Evolutionary conservation across 192 early-diverging fungal genomes (phyloP).

Genomic region (Paraglomus occultum): DNA sequence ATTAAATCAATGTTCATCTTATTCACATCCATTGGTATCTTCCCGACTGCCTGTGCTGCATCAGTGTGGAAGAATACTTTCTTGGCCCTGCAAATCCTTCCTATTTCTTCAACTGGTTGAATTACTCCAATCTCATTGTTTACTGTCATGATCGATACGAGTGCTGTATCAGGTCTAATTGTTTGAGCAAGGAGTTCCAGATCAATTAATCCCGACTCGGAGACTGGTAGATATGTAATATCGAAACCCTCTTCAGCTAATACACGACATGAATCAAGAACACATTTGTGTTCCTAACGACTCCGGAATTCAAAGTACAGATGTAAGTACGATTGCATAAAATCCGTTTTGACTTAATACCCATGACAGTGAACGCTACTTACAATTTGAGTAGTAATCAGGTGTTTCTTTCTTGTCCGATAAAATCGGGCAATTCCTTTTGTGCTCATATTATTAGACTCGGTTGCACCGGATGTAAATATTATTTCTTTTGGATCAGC

Average conservation of each 20-base stretch:
- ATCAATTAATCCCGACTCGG: conserved; percentile 79
- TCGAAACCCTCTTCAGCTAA: conserved; percentile 94
- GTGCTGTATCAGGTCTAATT: conserved; percentile 84
- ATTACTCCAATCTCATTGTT: conserved; percentile 99
- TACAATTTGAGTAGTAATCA: conserved; percentile 93
- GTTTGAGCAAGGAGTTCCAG: conserved; percentile 76
- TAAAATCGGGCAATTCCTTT: conserved; percentile 97
- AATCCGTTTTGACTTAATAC: not conserved
- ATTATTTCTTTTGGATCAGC: conserved; percentile 96
- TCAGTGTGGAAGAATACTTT: conserved; percentile 98
- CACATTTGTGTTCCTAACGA: conserved; percentile 93
- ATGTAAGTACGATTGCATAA: not conserved
- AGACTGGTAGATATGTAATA: conserved; percentile 91
- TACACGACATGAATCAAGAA: conserved; percentile 94
- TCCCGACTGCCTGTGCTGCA: conserved; percentile 94
- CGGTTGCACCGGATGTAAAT: conserved; percentile 95
- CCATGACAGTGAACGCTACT: not conserved
- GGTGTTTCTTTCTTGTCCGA: conserved; percentile 89
- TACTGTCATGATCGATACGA: conserved; percentile 96
- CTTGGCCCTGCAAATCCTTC: conserved; percentile 76
- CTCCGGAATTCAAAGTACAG: not conserved
- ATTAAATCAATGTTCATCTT: conserved; percentile 92
- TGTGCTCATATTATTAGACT: conserved; percentile 92
- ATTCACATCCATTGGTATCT: conserved; percentile 91
- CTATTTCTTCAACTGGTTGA: conserved; percentile 91